Evolutionary conservation across 116 monocot genomes (phyloP), one percentile per base, ranked within the genome.

Genomic region (Dioscorea cayenensis): DNA sequence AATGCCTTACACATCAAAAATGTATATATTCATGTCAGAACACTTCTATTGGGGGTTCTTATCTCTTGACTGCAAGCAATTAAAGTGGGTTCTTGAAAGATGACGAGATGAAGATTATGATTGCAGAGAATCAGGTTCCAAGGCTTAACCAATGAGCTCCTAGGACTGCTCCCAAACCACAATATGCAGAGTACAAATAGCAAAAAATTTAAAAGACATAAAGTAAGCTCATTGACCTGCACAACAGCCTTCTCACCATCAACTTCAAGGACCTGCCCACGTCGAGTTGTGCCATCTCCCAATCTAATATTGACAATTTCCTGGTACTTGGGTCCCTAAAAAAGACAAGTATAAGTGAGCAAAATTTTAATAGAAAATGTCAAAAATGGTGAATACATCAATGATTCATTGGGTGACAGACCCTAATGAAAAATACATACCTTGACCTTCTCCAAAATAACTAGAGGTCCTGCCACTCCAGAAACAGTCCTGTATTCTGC

Each of bases 221-320:
- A 58, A 59, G 59, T 21, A 59, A 21, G 59, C 17, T 21, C 21
- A 59, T 6, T 59, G 59, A 99, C 99, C 94, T 99, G 99, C 29
- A 99, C 94, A 72, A 99, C 99, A 73, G 99, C 99, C 65, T 99
- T 99, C 81, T 99, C 99, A 18, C 99, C 99, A 85, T 99, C 99
- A 84, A 99, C 99, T 82, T 99, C 94, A 73, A 99, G 69, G 58
- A 99, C 99, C 77, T 99, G 99, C 36, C 99, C 99, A 82, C 99
- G 99, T 36, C 99, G 88, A 61, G 80, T 99, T 36, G 94, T 87
- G 28, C 94, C 99, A 82, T 99, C 99, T 51, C 94, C 99, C 49
- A 99, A 77, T 73, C 94, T 79, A 37, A 99, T 99, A 71, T 99
- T 99, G 61, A 99, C 99, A 89, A 99, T 99, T 80, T 99, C 99